Percentiles rank a stretch among this genome's conserved stretches.
phyloP scores from a whole-genome alignment of 2,329 filamentous ascomycete genomes.

The Blastomyces parvus region DNA sequence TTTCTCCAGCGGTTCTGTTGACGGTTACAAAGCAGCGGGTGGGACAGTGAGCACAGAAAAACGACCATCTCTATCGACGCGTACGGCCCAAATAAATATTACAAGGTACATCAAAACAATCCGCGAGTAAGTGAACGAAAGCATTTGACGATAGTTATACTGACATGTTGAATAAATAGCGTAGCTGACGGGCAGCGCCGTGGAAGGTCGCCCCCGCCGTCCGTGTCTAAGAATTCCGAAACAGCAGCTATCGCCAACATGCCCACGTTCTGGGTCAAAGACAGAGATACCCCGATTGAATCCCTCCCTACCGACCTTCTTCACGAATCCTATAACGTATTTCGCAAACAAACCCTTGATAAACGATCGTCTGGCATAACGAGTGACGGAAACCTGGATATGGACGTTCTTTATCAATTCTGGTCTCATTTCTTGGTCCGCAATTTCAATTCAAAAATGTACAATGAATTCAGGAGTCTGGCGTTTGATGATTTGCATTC shows the following conservation, averaged over 20 bases:
- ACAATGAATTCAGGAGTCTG: slow-evolving; percentile 60
- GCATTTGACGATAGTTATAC: background rate
- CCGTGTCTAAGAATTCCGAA: slow-evolving; percentile 3
- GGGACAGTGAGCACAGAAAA: slow-evolving; percentile 37
- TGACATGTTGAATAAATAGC: background rate
- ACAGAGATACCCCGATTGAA: slow-evolving; percentile 36
- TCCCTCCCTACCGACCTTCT: slow-evolving; percentile 36
- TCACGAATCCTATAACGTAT: slow-evolving; percentile 41
- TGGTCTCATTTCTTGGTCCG: slow-evolving; percentile 64
- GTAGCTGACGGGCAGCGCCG: background rate
- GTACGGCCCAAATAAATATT: slow-evolving; percentile 30
- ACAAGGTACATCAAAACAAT: slow-evolving; percentile 25
- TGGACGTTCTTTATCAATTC: slow-evolving; percentile 62
- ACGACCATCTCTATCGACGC: slow-evolving; percentile 29
- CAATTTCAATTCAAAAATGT: slow-evolving; percentile 67
- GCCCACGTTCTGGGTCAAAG: slow-evolving; percentile 43
- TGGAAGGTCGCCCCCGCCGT: slow-evolving; percentile 2
- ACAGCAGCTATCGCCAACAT: slow-evolving; percentile 7
- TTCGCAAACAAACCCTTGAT: slow-evolving; percentile 42
- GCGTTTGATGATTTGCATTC: slow-evolving; percentile 55
- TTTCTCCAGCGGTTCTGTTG: slow-evolving; percentile 49
- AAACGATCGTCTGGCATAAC: slow-evolving; percentile 39
- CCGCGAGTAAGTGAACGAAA: too few relatives aligned
- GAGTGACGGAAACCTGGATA: slow-evolving; percentile 30
- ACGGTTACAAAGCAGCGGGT: slow-evolving; percentile 43